Conservation (phyloP, 148 eudicot genomes). For the Fallopia convolvulus region DNA sequence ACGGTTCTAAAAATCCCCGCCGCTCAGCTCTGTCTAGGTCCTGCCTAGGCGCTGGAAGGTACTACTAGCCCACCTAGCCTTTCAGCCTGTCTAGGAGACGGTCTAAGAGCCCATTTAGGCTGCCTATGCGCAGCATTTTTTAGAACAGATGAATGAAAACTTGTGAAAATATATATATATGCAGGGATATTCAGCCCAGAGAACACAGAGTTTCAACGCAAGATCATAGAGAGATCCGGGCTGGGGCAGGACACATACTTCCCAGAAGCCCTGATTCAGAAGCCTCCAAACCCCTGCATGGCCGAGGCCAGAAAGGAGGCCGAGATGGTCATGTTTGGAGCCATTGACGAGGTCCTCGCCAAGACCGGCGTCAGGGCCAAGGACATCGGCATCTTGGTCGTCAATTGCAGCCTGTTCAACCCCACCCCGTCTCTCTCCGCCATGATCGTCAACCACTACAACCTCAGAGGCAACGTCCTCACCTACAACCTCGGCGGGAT, state of each 20-base stretch:
- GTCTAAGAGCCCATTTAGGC: no score
- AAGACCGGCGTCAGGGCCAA: constrained; percentile 32
- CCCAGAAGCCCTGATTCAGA: constrained; percentile 23
- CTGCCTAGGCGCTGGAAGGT: no score
- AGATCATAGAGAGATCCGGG: constrained; percentile 36
- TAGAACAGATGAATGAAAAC: no score
- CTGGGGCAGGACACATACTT: constrained; percentile 37
- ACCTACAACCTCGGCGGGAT: constrained; percentile 42
- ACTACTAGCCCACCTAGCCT: no score
- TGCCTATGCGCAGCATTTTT: no score
- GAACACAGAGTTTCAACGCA: constrained; percentile 33
- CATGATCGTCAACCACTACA: constrained; percentile 44
- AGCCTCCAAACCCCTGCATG: constrained; percentile 39
- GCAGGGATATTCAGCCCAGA: constrained; percentile 23
- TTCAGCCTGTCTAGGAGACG: no score
- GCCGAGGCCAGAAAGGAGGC: constrained; percentile 36
- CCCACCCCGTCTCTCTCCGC: constrained; percentile 42
- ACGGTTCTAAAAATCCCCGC: no score
- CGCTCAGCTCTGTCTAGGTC: no score
- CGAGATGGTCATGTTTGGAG: constrained; percentile 36
- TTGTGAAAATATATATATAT: no score
- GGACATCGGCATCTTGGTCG: constrained; percentile 35
- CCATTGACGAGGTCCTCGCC: constrained; percentile 31
- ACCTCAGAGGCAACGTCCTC: constrained; percentile 32
- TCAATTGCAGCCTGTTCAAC: constrained; percentile 40